Base-by-base conservation (phyloP, 768 basidiomycete species). In the Daedaleopsis sinensis region DNA sequence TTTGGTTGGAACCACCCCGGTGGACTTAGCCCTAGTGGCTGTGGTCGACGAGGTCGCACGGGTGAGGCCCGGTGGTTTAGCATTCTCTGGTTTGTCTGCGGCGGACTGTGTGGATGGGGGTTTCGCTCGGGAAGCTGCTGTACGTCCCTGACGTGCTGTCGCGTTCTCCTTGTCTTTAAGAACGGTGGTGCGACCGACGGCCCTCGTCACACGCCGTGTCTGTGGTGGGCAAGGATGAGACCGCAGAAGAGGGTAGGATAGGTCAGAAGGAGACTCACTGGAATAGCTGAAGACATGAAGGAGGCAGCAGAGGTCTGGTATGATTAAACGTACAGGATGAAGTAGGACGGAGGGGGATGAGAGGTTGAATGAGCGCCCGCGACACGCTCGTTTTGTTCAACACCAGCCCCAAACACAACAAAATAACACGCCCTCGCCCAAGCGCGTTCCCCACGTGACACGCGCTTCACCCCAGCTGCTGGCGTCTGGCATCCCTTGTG, bases 121-220 rank as follows among this genome's bases (percentile, higher is more conserved):
- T 75, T 88, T 88, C 71, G 83, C 78, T 73, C 86, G 87, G 62
- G 87, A 83, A 49, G 79, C 76, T 52, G 84, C 76, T 71, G 85
- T 79, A 73, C 84, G 77, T 59, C 83, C 80, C 46, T 84, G 83
- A 59, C 85, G 84, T 55, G 87, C 84, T 69, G 83, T 85, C 58
- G 85, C 84, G 71, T 90, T 91, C 80, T 91, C 89, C 71, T 76
- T 82, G 71, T 87, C 84, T 71, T 84, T 85, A 69, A 78, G 78
- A 51, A 82, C 79, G 57, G 80, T 74, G 24, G 76, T 75, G 65
- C 84, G 84, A 58, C 82, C 79, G 44, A 80, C 76, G 54, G 72
- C 86, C 53, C 71, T 81, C 59, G 84, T 83, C 51, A 83, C 82
- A 75, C 89, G 85, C 67, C 89, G 85, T 58, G 85, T 81, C 89